A percentile compares a stretch with the other conserved stretches of the same genome.
Conservation (phyloP, 768 basidiomycete genomes). For the Hortiboletus campestris region DNA sequence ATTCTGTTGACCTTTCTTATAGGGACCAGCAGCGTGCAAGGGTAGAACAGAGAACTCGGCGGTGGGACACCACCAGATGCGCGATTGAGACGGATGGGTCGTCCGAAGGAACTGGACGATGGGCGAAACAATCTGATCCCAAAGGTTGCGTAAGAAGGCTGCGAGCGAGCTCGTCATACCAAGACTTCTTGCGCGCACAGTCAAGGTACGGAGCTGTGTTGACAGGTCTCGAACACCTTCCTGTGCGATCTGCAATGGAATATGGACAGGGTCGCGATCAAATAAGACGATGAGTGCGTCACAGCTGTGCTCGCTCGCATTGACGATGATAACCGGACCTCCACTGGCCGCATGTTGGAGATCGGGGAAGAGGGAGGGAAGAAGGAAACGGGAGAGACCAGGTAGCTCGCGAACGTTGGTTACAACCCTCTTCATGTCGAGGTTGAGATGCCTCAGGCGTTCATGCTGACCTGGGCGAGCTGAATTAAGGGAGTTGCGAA, state of each 20-base stretch:
- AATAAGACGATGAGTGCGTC: conserved; percentile 5
- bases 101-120: not conserved
- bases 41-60: conserved; percentile 11
- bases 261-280: not conserved
- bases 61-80: conserved; percentile 14
- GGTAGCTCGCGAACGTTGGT: not conserved
- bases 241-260: not conserved
- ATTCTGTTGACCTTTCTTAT: not conserved
- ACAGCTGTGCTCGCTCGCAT: not conserved
- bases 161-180: not conserved
- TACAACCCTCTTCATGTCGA: not conserved
- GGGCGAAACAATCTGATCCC: conserved; percentile 15
- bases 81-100: not conserved
- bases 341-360: conserved; percentile 1
- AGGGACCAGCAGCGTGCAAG: conserved; percentile 19
- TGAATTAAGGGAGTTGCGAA: not conserved
- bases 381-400: conserved; percentile 15
- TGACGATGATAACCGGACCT: conserved; percentile 4
- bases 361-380: conserved; percentile 4
- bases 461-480: not conserved
- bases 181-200: not conserved
- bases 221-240: not conserved
- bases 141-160: conserved; percentile 9
- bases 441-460: not conserved
- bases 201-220: not conserved